phyloP scores from a whole-genome alignment of 768 basidiomycete species.

The Lactarius deliciosus region DNA sequence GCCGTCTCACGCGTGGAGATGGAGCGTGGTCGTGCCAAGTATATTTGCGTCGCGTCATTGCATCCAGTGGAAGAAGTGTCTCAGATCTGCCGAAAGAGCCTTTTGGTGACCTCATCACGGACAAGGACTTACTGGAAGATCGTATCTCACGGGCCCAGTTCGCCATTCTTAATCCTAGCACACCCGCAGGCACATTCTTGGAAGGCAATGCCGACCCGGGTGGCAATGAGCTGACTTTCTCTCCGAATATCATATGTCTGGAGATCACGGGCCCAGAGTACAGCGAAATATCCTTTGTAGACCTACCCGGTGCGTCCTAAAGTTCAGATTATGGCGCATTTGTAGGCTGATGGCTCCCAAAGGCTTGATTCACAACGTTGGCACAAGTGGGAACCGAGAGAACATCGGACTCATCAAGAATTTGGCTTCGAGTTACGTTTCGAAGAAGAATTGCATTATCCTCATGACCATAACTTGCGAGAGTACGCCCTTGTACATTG shows the following conservation, averaged over 20 bases:
- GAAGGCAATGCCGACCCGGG: background rate
- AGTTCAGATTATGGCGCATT: background rate
- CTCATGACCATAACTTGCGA: conserved; percentile 35
- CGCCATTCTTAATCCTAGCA: conserved; percentile 24
- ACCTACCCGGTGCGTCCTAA: conserved; percentile 33
- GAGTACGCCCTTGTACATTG: conserved; percentile 26
- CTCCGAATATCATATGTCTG: conserved; percentile 33
- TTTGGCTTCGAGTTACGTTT: conserved; percentile 30
- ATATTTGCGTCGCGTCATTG: conserved; percentile 7
- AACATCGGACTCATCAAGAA: conserved; percentile 31
- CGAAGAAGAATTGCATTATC: conserved; percentile 30
- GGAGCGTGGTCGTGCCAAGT: conserved; percentile 22
- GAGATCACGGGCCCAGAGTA: conserved; percentile 33
- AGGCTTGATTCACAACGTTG: conserved; percentile 33
- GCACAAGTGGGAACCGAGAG: conserved; percentile 26
- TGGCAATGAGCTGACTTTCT: conserved; percentile 26
- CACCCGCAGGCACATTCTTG: background rate
- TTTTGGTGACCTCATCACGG: conserved; percentile 14
- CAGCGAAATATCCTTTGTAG: conserved; percentile 35
- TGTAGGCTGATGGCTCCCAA: background rate
- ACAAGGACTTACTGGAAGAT: conserved; percentile 6
- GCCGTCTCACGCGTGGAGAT: conserved; percentile 13
- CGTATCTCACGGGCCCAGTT: conserved; percentile 18
- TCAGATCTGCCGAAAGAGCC: conserved; percentile 10
- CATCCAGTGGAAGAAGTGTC: background rate